phyloP scores from a whole-genome alignment of 495 filamentous ascomycete genomes.

The Bacidia gigantensis region DNA sequence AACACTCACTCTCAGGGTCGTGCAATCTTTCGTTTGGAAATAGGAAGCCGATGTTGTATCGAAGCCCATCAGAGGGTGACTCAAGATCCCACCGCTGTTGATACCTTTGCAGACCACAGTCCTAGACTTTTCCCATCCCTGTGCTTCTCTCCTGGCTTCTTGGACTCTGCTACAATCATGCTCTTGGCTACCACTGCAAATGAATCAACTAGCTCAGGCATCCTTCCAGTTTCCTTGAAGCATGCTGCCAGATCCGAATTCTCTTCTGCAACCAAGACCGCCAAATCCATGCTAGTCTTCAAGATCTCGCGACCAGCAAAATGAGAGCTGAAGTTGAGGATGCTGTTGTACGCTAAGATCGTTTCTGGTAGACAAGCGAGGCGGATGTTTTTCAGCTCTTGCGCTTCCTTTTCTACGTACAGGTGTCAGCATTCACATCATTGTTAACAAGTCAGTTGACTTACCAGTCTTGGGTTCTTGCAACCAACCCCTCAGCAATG shows the following conservation, averaged over 20 bases:
- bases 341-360: slow-evolving; percentile 63
- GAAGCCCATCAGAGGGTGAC: too few relatives aligned
- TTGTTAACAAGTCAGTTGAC: slow-evolving; percentile 7
- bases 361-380: slow-evolving; percentile 67
- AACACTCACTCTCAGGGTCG: too few relatives aligned
- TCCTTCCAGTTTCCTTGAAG: slow-evolving; percentile 50
- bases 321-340: slow-evolving; percentile 54
- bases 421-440: slow-evolving; percentile 9
- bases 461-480: slow-evolving; percentile 25
- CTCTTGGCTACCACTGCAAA: slow-evolving; percentile 62
- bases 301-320: slow-evolving; percentile 49
- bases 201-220: slow-evolving; percentile 64
- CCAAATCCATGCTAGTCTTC: slow-evolving; percentile 65
- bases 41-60: too few relatives aligned
- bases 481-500: slow-evolving; percentile 31
- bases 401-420: slow-evolving; percentile 28
- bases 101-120: slow-evolving; percentile 27
- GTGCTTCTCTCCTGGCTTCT: slow-evolving; percentile 37
- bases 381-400: slow-evolving; percentile 42
- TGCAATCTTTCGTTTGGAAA: too few relatives aligned
- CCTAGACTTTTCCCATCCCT: slow-evolving; percentile 30
- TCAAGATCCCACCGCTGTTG: neutral
- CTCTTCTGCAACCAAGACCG: slow-evolving; percentile 51
- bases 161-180: slow-evolving; percentile 49
- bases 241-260: slow-evolving; percentile 47